Percentiles rank a stretch among this genome's conserved stretches.
Evolutionary conservation across 345 rosid genomes (phyloP).

Genomic region (Rhodomyrtus tomentosa): DNA sequence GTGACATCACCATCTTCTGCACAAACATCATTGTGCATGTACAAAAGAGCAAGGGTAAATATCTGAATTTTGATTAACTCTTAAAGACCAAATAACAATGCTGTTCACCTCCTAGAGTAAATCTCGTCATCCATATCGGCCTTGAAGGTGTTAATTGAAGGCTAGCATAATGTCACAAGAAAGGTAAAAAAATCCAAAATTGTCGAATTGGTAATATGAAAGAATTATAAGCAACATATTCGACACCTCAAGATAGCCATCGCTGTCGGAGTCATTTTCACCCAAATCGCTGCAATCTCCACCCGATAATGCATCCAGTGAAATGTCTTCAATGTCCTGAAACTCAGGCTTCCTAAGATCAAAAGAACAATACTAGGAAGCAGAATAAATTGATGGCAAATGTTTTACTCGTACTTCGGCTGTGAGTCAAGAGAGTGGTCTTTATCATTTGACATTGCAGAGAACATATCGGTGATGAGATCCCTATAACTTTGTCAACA

Average conservation of each 20-base stretch:
- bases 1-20: constrained; percentile 19
- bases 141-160: neutral
- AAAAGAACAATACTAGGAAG: neutral
- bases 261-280: constrained; percentile 64
- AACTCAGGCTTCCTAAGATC: constrained; percentile 26
- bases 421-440: neutral
- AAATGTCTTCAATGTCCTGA: constrained; percentile 23
- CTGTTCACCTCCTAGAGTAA: constrained; percentile 22
- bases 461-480: too few relatives aligned
- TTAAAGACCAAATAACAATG: neutral
- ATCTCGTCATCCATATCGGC: constrained; percentile 12
- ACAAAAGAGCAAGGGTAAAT: neutral
- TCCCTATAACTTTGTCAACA: neutral
- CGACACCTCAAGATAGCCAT: constrained; percentile 81
- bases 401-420: neutral
- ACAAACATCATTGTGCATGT: constrained; percentile 1
- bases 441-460: too few relatives aligned
- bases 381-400: neutral
- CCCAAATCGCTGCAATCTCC: constrained; percentile 30
- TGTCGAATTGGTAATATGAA: neutral
- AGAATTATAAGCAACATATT: neutral
- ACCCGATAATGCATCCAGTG: constrained; percentile 41
- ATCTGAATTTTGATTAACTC: neutral
- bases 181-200: constrained; percentile 1
- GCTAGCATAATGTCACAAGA: neutral